Evolutionary conservation across 805 yeast species (phyloP).

Genomic region (Nakazawaea pomicola): DNA sequence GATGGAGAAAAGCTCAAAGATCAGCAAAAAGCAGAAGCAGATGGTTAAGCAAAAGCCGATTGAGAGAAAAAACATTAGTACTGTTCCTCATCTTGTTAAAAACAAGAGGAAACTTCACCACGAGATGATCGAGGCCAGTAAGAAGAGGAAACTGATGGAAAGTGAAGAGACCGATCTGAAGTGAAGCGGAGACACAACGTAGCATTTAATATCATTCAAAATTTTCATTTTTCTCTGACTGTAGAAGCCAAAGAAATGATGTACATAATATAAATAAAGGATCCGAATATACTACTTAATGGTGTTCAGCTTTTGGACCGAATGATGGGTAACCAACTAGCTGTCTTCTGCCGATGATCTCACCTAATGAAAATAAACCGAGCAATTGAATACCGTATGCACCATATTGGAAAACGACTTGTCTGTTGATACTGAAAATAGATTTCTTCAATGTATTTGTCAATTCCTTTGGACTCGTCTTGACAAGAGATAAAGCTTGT

Average conservation of each 20-base stretch:
- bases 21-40: constrained; percentile 59
- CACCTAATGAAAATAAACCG: constrained; percentile 93
- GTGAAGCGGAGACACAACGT: no score
- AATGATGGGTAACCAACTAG: constrained; percentile 79
- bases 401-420: constrained; percentile 58
- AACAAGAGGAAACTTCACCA: constrained; percentile 56
- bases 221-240: not conserved
- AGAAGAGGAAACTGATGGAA: constrained; percentile 43
- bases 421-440: constrained; percentile 39
- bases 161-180: no score
- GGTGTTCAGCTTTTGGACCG: constrained; percentile 41
- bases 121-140: constrained; percentile 75
- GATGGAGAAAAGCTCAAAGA: constrained; percentile 71
- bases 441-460: constrained; percentile 40
- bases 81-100: constrained; percentile 69
- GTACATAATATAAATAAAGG: not conserved
- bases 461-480: constrained; percentile 55
- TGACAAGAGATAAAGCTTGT: constrained; percentile 35
- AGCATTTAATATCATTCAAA: not conserved
- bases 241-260: not conserved
- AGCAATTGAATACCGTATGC: constrained; percentile 78
- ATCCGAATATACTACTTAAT: constrained; percentile 11
- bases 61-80: constrained; percentile 72
- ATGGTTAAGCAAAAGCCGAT: constrained; percentile 50
- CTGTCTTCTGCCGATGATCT: constrained; percentile 93